Evolutionary conservation across 306 rosid species (phyloP), one percentile per base, ranked within the genome.

Genomic region (Vachellia pachyceras): DNA sequence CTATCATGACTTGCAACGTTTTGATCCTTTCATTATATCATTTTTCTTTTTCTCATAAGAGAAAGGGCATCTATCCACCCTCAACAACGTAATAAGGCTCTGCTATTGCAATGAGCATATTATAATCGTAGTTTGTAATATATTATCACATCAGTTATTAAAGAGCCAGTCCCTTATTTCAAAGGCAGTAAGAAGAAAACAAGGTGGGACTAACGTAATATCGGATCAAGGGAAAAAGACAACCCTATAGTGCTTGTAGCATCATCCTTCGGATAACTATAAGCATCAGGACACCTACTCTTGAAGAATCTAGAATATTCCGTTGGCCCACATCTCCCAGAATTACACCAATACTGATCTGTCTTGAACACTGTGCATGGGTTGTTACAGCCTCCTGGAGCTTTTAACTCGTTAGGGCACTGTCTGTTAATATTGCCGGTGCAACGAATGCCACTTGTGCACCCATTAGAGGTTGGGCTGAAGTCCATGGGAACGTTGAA

Each of bases 401-500:
- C 74, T 20, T 29, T 81, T 11, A 91, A 40, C 58, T 88, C 23
- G 0, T 5, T 33, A 0, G 92, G 93, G 13, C 93, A 91, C 77
- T 88, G 87, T 0, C 85, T 81, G 0, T 74, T 89, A 47, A 91
- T 86, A 42, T 88, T 86, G 0, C 82, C 89, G 0, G 64, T 76
- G 46, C 93, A 87, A 15, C 41, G 41, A 18, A 81, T 52, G 3
- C 78, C 82, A 0, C 61, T 81, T 3, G 52, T 47, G 18, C 58
- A 52, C 1, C 58, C 22, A 5, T 52, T 52, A 17, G 58, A 52
- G 4, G 58, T 52, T 6, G 90, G 88, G 3, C 70, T 69, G n/a
- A 91, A 86, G 0, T 80, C 83, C 89, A 86, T 80, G 0, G 84
- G 83, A 29, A 91, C 58, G 60, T 83, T 86, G 39, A 88, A 88